Conservation (phyloP, 2,329 filamentous ascomycete species). For the Colletotrichum coccodes region DNA sequence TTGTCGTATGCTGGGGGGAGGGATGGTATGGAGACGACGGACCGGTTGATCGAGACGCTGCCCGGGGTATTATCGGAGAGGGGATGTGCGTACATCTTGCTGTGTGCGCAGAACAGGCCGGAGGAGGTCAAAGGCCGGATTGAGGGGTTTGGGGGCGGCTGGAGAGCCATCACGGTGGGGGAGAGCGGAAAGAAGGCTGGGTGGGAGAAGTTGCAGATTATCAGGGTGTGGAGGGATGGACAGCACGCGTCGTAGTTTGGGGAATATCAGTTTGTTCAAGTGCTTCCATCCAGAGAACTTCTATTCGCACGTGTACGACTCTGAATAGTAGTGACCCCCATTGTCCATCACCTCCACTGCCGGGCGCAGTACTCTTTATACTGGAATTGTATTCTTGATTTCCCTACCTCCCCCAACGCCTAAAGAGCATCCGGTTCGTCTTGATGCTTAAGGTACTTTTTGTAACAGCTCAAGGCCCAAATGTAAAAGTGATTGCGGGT, state of each 20-base stretch:
- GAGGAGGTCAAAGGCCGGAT: conserved; percentile 72
- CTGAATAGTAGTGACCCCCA: background rate
- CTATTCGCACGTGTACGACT: background rate
- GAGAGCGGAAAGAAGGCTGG: conserved; percentile 88
- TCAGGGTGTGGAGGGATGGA: conserved; percentile 81
- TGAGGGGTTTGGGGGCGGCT: conserved; percentile 59
- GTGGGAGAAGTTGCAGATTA: conserved; percentile 92
- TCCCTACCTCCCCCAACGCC: conserved; percentile 28
- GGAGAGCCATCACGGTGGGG: conserved; percentile 82
- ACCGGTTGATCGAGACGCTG: conserved; percentile 78
- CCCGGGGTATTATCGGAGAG: conserved; percentile 69
- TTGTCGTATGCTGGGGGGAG: conserved; percentile 89
- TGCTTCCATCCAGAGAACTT: background rate
- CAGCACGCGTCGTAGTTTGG: background rate
- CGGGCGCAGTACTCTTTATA: background rate
- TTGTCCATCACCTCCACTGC: background rate
- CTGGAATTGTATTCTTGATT: conserved; percentile 29
- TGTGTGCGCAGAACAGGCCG: conserved; percentile 92
- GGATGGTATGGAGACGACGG: conserved; percentile 95
- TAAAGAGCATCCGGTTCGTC: conserved; percentile 28
- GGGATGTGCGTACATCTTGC: conserved; percentile 88
- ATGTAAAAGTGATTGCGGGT: conserved; percentile 14
- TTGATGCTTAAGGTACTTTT: conserved; percentile 20
- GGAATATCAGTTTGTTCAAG: background rate
- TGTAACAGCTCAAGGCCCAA: conserved; percentile 7